These are phyloP conservation scores for Ephemerocybe angulata DNA, from an alignment of 768 basidiomycete species.

Conservation along the genomic window DNA sequence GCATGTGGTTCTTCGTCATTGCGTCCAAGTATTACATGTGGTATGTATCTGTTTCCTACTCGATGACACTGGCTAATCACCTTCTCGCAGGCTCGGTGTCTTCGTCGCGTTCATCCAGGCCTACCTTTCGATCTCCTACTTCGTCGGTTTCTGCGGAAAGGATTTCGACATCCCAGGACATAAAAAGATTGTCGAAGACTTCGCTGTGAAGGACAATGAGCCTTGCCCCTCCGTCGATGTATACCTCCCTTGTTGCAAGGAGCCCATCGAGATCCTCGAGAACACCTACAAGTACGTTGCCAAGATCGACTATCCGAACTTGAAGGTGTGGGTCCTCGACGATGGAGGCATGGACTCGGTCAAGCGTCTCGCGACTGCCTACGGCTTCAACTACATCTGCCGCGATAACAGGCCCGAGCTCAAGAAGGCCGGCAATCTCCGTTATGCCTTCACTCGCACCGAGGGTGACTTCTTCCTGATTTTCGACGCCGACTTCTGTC, in stretches of 20 bases:
- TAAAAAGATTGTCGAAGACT: slow-evolving; percentile 16
- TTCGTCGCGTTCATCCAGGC: slow-evolving; percentile 23
- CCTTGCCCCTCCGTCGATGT: slow-evolving; percentile 24
- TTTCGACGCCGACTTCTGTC: slow-evolving; percentile 29
- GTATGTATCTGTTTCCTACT: slow-evolving; percentile 10
- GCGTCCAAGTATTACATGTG: slow-evolving; percentile 21
- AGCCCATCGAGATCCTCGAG: slow-evolving; percentile 26
- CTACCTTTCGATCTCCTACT: slow-evolving; percentile 21
- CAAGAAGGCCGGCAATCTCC: slow-evolving; percentile 27
- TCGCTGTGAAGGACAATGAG: slow-evolving; percentile 13
- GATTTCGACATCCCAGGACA: slow-evolving; percentile 23
- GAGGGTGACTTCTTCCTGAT: slow-evolving; percentile 27
- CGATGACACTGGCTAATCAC: not conserved
- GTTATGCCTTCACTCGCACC: slow-evolving; percentile 24
- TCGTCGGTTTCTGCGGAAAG: slow-evolving; percentile 22
- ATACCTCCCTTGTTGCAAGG: slow-evolving; percentile 26
- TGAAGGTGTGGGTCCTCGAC: slow-evolving; percentile 25
- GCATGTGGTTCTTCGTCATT: slow-evolving; percentile 27
- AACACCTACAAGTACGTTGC: slow-evolving; percentile 29
- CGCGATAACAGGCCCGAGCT: slow-evolving; percentile 24
- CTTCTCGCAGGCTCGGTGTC: slow-evolving; percentile 19
- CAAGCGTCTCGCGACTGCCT: slow-evolving; percentile 18
- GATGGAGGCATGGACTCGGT: slow-evolving; percentile 24
- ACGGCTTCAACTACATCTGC: slow-evolving; percentile 24
- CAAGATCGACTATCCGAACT: slow-evolving; percentile 23